A percentile compares a stretch with the other conserved stretches of the same genome.
Conservation (phyloP, 768 basidiomycete genomes). For the Mycena epipterygia region DNA sequence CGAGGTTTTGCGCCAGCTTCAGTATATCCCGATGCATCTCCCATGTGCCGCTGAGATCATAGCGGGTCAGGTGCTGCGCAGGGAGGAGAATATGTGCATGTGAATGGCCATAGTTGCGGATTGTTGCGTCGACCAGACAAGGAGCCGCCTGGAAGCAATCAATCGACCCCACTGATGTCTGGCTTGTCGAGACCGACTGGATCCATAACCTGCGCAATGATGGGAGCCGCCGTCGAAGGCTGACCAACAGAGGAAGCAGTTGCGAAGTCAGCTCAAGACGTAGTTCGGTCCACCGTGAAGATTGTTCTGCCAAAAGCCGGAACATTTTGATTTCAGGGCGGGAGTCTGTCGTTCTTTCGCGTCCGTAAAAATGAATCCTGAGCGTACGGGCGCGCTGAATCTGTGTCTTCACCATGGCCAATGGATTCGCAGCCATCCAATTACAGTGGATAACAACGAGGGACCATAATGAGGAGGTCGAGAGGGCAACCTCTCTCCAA, state of each 20-base stretch:
- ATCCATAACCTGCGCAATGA: neutral
- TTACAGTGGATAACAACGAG: neutral
- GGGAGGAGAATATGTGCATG: neutral
- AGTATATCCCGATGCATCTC: neutral
- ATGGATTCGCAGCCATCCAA: neutral
- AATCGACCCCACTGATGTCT: neutral
- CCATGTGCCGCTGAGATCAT: neutral
- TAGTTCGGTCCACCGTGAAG: neutral
- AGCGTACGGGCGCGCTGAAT: neutral
- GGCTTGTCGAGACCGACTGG: neutral
- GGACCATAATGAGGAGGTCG: neutral
- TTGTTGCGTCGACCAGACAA: neutral
- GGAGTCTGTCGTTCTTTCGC: no score
- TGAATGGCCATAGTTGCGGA: neutral
- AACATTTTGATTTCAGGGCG: neutral
- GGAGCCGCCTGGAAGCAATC: slow-evolving; percentile 1
- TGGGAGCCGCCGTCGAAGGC: neutral
- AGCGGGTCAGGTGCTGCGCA: slow-evolving; percentile 3
- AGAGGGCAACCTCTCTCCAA: neutral
- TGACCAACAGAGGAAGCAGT: neutral
- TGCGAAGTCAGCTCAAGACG: neutral
- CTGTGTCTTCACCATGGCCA: neutral
- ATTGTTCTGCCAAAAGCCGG: neutral
- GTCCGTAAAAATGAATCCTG: neutral
- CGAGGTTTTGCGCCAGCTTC: slow-evolving; percentile 1